Conservation (phyloP, 2,329 filamentous ascomycete species). For the Pseudogymnoascus sp. region DNA sequence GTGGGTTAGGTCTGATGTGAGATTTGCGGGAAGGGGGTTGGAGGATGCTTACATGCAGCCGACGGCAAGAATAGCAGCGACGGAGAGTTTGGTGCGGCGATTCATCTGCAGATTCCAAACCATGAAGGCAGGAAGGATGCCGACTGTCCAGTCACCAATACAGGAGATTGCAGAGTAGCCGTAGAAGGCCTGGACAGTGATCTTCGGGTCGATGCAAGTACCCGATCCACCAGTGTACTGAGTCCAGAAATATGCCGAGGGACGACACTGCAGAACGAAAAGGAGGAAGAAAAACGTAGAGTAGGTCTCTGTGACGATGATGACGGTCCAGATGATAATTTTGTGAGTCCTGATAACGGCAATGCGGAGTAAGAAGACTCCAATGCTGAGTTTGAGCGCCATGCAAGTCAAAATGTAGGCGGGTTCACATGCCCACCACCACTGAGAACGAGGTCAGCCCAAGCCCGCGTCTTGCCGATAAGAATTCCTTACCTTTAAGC, state of each 20-base stretch:
- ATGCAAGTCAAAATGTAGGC: slow-evolving; percentile 35
- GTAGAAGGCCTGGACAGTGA: slow-evolving; percentile 37
- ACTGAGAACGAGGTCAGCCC: slow-evolving; percentile 12
- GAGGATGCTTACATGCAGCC: slow-evolving; percentile 37
- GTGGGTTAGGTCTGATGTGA: slow-evolving; percentile 9
- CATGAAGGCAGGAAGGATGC: slow-evolving; percentile 42
- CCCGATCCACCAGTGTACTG: slow-evolving; percentile 32
- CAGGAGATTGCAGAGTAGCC: slow-evolving; percentile 40
- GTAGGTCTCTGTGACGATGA: slow-evolving; percentile 30
- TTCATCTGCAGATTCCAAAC: slow-evolving; percentile 45
- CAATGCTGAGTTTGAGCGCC: slow-evolving; percentile 35
- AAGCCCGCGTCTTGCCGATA: background rate
- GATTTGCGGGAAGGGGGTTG: background rate
- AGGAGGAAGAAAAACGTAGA: slow-evolving; percentile 37
- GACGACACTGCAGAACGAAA: slow-evolving; percentile 42
- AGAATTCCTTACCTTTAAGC: slow-evolving; percentile 20
- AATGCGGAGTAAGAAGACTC: slow-evolving; percentile 35
- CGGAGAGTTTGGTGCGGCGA: slow-evolving; percentile 36
- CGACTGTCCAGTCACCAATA: slow-evolving; percentile 41
- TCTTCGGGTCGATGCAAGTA: slow-evolving; percentile 33
- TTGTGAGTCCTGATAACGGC: slow-evolving; percentile 29
- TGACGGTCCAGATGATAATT: slow-evolving; percentile 31
- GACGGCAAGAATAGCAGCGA: slow-evolving; percentile 41
- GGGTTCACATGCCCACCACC: slow-evolving; percentile 24
- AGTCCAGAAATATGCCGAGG: slow-evolving; percentile 42